A percentile compares a stretch with the other conserved stretches of the same genome.
Conservation (phyloP, 139 green algal species). For the Chlorella sp. region DNA sequence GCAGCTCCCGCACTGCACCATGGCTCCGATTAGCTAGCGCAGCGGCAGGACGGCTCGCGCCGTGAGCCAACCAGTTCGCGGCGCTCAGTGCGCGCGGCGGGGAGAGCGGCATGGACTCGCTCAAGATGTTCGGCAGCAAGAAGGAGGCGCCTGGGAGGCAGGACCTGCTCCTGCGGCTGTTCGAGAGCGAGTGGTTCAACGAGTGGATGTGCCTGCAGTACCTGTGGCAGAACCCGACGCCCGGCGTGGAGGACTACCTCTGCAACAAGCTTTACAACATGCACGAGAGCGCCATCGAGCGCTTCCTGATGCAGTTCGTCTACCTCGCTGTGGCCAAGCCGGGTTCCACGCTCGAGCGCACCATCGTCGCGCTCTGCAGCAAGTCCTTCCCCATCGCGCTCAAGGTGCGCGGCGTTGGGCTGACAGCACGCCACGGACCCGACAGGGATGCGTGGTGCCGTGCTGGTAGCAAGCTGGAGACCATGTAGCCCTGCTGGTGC, state of each 20-base stretch:
- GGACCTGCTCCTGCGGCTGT: slow-evolving; percentile 75
- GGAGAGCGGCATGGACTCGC: not conserved
- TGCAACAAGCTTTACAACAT: slow-evolving; percentile 83
- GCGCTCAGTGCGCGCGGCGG: not conserved
- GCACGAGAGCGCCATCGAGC: slow-evolving; percentile 64
- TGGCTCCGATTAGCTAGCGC: not conserved
- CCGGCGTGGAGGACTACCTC: slow-evolving; percentile 82
- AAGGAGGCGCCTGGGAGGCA: not conserved
- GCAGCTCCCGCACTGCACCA: not conserved
- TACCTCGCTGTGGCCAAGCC: slow-evolving; percentile 65
- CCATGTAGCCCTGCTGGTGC: too few species aligned
- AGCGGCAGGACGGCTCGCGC: too few species aligned
- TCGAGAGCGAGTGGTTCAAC: slow-evolving; percentile 80
- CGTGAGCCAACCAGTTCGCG: too few species aligned
- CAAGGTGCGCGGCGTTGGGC: slow-evolving; percentile 53
- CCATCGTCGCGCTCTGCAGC: slow-evolving; percentile 74
- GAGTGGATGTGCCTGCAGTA: slow-evolving; percentile 83
- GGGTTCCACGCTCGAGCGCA: slow-evolving; percentile 57
- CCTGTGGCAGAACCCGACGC: slow-evolving; percentile 63
- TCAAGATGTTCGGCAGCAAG: not conserved
- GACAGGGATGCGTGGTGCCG: too few species aligned
- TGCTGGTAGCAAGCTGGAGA: too few species aligned
- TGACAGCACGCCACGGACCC: too few species aligned
- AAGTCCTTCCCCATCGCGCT: slow-evolving; percentile 75
- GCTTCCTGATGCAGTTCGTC: slow-evolving; percentile 82